Percentiles rank a stretch among this genome's conserved stretches.
Evolutionary conservation across 257 asterid species (phyloP).

Genomic region (Nicotiana noctiflora): DNA sequence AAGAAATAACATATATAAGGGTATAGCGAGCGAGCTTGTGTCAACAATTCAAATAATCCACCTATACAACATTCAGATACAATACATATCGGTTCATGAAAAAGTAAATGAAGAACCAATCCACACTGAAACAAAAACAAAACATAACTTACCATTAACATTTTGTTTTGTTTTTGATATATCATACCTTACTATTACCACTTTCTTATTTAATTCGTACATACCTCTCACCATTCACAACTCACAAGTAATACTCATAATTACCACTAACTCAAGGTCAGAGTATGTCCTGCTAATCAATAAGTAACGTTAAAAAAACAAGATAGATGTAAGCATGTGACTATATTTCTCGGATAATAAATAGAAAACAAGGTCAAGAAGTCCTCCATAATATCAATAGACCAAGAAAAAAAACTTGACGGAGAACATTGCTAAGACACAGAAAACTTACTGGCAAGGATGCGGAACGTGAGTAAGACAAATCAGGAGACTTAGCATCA

Average conservation of each 20-base stretch:
- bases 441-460: slow-evolving; percentile 31
- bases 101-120: neutral
- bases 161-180: neutral
- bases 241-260: neutral
- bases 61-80: neutral
- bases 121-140: neutral
- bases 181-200: neutral
- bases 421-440: neutral
- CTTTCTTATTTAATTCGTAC: neutral
- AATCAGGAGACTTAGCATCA: slow-evolving; percentile 16
- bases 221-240: neutral
- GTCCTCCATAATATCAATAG: neutral
- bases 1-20: neutral
- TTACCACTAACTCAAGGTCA: neutral
- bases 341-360: slow-evolving; percentile 1
- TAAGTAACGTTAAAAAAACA: neutral
- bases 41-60: neutral
- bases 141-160: neutral
- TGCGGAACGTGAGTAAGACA: slow-evolving; percentile 17
- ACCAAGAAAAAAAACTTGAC: neutral
- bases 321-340: neutral
- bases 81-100: neutral
- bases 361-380: neutral
- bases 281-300: neutral
- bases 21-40: neutral